Evolutionary conservation across 768 basidiomycete species (phyloP).

Genomic region (Boletus pseudopeckii): DNA sequence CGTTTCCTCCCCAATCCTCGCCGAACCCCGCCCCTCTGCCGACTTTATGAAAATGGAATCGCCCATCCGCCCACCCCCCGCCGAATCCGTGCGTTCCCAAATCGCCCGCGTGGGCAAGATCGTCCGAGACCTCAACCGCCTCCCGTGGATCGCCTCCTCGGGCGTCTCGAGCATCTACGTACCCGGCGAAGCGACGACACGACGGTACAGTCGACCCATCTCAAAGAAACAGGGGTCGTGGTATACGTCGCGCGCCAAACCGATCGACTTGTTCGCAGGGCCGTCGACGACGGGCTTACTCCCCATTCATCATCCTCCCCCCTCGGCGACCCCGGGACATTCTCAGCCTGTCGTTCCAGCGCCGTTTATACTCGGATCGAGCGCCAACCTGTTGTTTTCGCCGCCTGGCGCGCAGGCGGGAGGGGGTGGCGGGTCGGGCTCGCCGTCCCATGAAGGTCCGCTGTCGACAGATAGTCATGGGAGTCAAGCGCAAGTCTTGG

Average conservation of each 20-base stretch:
- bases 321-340: constrained; percentile 1
- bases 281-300: constrained; percentile 32
- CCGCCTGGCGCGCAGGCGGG: constrained; percentile 10
- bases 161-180: constrained; percentile 48
- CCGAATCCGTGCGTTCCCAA: constrained; percentile 35
- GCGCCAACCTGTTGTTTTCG: constrained; percentile 29
- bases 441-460: constrained; percentile 30
- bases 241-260: constrained; percentile 28
- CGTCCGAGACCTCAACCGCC: constrained; percentile 35
- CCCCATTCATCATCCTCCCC: constrained; percentile 11
- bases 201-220: constrained; percentile 30
- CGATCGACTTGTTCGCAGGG: constrained; percentile 30
- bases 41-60: constrained; percentile 51
- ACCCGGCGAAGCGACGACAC: constrained; percentile 34
- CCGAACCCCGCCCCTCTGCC: constrained; percentile 40
- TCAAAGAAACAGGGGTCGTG: constrained; percentile 27
- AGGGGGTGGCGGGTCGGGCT: constrained; percentile 16
- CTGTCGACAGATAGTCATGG: constrained; percentile 33
- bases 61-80: constrained; percentile 38
- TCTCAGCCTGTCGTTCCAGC: constrained; percentile 12
- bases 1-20: constrained; percentile 36
- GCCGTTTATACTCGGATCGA: constrained; percentile 32
- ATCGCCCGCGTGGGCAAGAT: constrained; percentile 36
- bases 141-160: constrained; percentile 47
- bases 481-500: constrained; percentile 23